Evolutionary conservation across 2,329 filamentous ascomycete genomes (phyloP), one percentile per base, ranked within the genome.

Genomic region (Coniella vitis): DNA sequence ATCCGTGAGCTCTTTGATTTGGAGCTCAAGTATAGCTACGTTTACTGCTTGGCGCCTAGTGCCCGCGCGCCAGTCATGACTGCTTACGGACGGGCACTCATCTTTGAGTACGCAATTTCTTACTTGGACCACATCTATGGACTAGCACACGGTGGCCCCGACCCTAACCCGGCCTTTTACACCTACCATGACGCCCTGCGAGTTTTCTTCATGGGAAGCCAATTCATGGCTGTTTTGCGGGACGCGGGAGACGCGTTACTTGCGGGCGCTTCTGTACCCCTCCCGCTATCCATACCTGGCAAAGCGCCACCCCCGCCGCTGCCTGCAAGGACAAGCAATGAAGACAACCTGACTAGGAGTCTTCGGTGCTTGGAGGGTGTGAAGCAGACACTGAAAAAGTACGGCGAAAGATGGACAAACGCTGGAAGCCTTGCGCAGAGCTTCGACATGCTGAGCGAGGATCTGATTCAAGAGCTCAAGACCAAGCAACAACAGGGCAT

Each of bases 131-230:
- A 81, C 52, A 81, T 95, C 54, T 78, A 86, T 57, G 78, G 81
- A 4, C 76, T 89, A 39, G 75, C 86, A 20, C 75, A 76, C 49
- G 74, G 78, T 56, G 64, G 76, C 4, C 67, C 71, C 32, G 76
- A 81, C 53, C 74, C 72, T 29, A 76, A 81, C 52, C 74, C 77
- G 14, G 78, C 84, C 4, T 85, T 91, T 45, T 80, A 93, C 59
- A 91, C 87, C 1, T 95, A 90, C 58, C 84, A 94, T 60, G 91
- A 96, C 61, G 87, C 90, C 1, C 76, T 95, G 60, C 82, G 90
- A 45, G 83, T 88, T 1, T 93, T 87, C 60, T 95, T 84, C 58
- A 80, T 84, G 69, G 80, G 76, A 13, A 79, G 73, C 52, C 81
- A 84, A 57, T 76, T 84, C 50, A 65, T 82, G 14, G 77, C 79